Evolutionary conservation across 2,329 filamentous ascomycete species (phyloP).

Genomic region (Calonectria pseudoreteaudii): DNA sequence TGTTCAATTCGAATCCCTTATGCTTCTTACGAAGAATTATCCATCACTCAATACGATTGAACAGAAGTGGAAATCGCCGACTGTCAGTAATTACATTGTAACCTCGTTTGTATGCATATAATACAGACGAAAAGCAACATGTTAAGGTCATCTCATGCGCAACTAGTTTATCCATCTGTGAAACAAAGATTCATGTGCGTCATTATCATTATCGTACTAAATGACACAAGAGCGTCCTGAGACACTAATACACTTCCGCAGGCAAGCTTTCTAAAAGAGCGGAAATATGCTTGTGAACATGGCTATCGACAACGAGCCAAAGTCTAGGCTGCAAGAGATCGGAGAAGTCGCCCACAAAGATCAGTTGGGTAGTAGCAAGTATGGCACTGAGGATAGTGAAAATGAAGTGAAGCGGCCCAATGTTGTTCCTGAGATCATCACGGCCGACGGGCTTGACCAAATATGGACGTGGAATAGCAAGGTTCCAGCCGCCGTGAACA

Average conservation of each 20-base stretch:
- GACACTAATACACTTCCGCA: no score
- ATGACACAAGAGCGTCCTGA: no score
- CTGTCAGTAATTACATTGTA: background rate
- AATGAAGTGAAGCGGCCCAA: background rate
- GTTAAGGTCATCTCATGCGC: background rate
- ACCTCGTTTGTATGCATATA: background rate
- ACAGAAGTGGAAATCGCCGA: background rate
- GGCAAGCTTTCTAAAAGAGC: no score
- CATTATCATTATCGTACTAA: background rate
- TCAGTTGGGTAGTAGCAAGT: background rate
- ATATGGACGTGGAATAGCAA: conserved; percentile 24
- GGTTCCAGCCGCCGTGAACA: conserved; percentile 26
- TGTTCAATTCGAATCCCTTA: no score
- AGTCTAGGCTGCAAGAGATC: background rate
- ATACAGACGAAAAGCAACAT: background rate
- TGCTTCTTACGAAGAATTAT: background rate
- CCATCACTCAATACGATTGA: background rate
- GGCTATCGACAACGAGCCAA: background rate
- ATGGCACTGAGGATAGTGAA: background rate
- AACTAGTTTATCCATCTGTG: background rate
- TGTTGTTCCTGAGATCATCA: background rate
- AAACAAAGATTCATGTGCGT: background rate
- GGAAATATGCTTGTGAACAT: background rate
- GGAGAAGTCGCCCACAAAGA: background rate
- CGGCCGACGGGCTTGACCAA: conserved; percentile 28